Evolutionary conservation across 176 grass and related monocot species (phyloP).

Genomic region (Juncus inflexus): DNA sequence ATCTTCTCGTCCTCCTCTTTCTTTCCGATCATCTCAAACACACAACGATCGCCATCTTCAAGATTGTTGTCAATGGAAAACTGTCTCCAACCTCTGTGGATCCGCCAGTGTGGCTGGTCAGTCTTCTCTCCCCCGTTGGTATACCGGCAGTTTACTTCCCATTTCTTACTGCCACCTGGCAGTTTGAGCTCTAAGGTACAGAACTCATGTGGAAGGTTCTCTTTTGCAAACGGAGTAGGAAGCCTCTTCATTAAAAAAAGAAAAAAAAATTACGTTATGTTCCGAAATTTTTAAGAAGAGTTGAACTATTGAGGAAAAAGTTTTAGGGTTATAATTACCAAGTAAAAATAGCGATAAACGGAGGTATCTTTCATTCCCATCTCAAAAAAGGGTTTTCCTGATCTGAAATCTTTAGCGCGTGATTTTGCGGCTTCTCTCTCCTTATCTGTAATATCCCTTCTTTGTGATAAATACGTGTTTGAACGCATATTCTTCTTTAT

Average conservation of each 20-base stretch:
- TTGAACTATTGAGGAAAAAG: no score
- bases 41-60: not conserved
- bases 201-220: not conserved
- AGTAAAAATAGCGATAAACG: no score
- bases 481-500: no score
- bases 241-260: not conserved
- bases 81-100: not conserved
- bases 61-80: slow-evolving; percentile 14
- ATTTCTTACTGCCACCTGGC: not conserved
- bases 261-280: no score
- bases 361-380: no score
- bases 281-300: no score
- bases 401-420: no score
- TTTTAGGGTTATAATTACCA: no score
- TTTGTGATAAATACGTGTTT: no score
- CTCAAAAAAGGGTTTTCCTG: no score
- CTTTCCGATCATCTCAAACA: slow-evolving; percentile 16
- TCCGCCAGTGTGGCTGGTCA: not conserved
- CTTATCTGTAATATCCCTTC: no score
- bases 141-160: slow-evolving; percentile 1
- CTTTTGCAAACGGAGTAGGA: not conserved
- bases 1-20: not conserved
- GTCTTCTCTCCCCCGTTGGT: not conserved
- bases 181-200: not conserved
- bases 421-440: no score